Conservation (phyloP, 306 rosid species). For the Geum urbanum region DNA sequence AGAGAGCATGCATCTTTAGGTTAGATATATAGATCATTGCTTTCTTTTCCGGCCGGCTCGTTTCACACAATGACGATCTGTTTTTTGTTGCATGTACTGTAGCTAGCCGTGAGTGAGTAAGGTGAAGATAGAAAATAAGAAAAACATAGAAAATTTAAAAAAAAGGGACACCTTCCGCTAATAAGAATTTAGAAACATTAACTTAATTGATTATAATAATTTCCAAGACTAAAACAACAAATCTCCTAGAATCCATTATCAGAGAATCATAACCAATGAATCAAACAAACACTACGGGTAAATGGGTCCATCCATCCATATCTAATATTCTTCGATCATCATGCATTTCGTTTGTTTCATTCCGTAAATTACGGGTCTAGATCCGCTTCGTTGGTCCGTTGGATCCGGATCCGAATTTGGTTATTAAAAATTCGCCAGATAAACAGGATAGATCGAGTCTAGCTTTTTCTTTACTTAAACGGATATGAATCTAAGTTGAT, state of each 20-base stretch:
- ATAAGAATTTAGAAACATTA: background rate
- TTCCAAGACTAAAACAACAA: background rate
- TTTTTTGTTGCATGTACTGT: too few relatives aligned
- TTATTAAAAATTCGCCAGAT: too few relatives aligned
- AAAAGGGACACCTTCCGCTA: background rate
- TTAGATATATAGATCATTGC: background rate
- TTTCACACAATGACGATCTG: background rate
- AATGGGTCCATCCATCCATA: background rate
- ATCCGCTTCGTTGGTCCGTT: too few relatives aligned
- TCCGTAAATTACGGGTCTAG: too few relatives aligned
- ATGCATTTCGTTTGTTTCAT: background rate
- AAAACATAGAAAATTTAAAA: too few relatives aligned
- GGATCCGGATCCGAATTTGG: too few relatives aligned
- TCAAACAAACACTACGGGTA: background rate
- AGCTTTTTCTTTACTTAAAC: too few relatives aligned
- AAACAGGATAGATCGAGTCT: too few relatives aligned
- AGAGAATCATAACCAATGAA: background rate
- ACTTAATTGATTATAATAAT: background rate
- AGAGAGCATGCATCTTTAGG: background rate
- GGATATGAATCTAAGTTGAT: too few relatives aligned
- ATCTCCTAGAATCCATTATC: background rate
- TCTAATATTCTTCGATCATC: conserved; percentile 3
- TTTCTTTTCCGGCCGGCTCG: background rate
- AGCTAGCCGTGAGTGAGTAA: too few relatives aligned
- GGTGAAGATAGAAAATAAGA: background rate